These are phyloP conservation scores for Plasmodium falciparum DNA, from an alignment of 169 alveolate genomes.

Conservation along the genomic window DNA sequence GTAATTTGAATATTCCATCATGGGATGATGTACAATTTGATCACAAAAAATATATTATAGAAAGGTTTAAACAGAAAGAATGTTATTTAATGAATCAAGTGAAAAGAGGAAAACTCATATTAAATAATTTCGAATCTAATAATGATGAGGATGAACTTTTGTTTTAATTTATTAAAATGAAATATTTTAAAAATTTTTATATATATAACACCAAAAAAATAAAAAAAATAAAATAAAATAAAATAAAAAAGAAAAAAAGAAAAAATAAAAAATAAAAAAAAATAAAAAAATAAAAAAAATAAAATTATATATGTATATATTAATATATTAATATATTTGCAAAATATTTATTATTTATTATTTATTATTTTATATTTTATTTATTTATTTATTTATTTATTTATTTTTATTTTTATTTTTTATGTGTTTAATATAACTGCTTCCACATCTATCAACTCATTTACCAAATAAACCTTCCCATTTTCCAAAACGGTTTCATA, in stretches of 20 bases:
- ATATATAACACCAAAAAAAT: background rate
- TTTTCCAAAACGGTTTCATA: conserved; percentile 42
- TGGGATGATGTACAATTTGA: conserved; percentile 68
- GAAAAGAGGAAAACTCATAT: conserved; percentile 65
- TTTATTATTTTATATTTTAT: no score
- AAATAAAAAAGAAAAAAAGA: no score
- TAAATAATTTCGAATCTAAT: conserved; percentile 53
- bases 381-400: no score
- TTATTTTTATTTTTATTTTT: no score
- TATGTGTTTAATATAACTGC: background rate
- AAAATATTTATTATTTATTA: no score
- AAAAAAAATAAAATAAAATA: background rate
- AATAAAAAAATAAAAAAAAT: background rate
- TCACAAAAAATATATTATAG: conserved; percentile 54
- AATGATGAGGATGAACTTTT: conserved; percentile 58
- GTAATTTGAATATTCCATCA: conserved; percentile 36
- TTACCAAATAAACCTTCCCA: conserved; percentile 61
- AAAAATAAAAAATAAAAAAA: background rate
- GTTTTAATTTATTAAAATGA: conserved; percentile 11
- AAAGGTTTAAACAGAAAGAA: conserved; percentile 46
- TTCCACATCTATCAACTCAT: conserved; percentile 61
- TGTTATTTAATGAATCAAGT: conserved; percentile 59
- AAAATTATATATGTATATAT: no score
- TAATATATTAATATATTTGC: no score
- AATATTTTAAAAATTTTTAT: background rate